These are phyloP conservation scores for Echinochloa phyllopogon DNA, from an alignment of 176 grass and related monocot genomes.

Conservation along the genomic window DNA sequence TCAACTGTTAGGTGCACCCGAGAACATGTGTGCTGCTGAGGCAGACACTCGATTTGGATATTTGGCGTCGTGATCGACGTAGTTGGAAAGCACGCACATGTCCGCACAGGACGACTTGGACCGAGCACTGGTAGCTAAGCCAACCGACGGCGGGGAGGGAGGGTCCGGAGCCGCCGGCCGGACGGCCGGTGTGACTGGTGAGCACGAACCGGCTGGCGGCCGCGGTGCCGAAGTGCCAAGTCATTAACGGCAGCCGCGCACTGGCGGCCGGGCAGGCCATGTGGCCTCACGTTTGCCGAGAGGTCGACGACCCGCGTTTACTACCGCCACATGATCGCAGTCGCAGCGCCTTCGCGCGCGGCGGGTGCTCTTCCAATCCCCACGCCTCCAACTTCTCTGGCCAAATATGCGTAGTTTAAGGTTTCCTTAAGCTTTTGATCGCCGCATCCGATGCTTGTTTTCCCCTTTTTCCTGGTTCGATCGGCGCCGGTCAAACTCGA, in stretches of 20 bases:
- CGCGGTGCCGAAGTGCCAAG: background rate
- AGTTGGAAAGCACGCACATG: constrained; percentile 7
- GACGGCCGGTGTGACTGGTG: background rate
- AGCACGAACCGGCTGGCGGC: background rate
- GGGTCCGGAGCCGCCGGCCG: background rate
- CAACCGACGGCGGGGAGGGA: background rate
- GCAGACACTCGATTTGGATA: background rate
- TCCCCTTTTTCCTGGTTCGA: background rate
- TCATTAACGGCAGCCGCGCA: background rate
- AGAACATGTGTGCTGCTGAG: background rate
- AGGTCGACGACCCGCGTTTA: background rate
- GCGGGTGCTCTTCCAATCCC: background rate
- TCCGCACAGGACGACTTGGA: background rate
- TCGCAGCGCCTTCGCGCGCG: background rate
- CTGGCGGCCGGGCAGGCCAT: background rate
- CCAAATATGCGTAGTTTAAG: background rate
- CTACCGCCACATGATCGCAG: background rate
- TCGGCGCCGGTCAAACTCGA: background rate
- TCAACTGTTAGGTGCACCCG: background rate
- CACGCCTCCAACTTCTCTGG: background rate
- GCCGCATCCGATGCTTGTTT: background rate
- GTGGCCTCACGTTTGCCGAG: background rate
- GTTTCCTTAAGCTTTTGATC: background rate
- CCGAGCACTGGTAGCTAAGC: background rate
- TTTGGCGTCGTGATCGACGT: background rate